phyloP scores from a whole-genome alignment of 371 early-diverging fungal genomes.

The Mucor indicus region DNA sequence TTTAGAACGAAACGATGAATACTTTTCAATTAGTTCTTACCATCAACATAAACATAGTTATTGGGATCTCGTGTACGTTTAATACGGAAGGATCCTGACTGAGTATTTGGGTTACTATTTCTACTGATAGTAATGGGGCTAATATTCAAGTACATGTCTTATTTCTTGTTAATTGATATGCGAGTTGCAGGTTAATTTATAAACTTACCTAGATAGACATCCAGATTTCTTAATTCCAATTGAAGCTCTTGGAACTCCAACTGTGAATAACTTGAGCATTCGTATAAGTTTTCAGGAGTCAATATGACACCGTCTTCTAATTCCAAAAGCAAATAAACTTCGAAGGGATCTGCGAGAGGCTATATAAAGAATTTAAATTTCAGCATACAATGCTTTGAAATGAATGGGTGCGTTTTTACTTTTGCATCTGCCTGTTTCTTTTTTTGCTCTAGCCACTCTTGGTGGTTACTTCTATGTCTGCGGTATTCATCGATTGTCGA shows the following conservation, averaged over 20 bases:
- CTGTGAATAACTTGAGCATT: conserved; percentile 55
- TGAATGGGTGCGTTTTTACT: conserved; percentile 24
- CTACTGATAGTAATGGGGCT: conserved; percentile 66
- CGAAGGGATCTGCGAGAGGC: conserved; percentile 62
- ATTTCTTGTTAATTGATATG: too few species aligned
- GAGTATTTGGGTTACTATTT: conserved; percentile 33
- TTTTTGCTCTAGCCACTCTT: conserved; percentile 39
- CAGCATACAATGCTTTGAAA: background rate
- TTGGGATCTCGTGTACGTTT: conserved; percentile 38
- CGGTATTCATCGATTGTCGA: conserved; percentile 77
- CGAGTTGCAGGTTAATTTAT: too few species aligned
- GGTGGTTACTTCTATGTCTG: conserved; percentile 43
- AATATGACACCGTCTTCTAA: conserved; percentile 58
- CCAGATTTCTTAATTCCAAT: conserved; percentile 63
- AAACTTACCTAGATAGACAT: conserved; percentile 63
- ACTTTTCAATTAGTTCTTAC: conserved; percentile 27
- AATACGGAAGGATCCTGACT: conserved; percentile 26
- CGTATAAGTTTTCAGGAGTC: conserved; percentile 76
- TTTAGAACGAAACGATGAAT: background rate
- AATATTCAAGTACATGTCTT: conserved; percentile 63
- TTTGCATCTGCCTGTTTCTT: conserved; percentile 60
- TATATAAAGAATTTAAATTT: conserved; percentile 4
- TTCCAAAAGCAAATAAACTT: conserved; percentile 56
- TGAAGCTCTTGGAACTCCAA: conserved; percentile 65
- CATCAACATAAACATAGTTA: conserved; percentile 63